Evolutionary conservation across 75 land plant genomes (phyloP), one percentile per base, ranked within the genome.

Genomic region (Larix kaempferi): DNA sequence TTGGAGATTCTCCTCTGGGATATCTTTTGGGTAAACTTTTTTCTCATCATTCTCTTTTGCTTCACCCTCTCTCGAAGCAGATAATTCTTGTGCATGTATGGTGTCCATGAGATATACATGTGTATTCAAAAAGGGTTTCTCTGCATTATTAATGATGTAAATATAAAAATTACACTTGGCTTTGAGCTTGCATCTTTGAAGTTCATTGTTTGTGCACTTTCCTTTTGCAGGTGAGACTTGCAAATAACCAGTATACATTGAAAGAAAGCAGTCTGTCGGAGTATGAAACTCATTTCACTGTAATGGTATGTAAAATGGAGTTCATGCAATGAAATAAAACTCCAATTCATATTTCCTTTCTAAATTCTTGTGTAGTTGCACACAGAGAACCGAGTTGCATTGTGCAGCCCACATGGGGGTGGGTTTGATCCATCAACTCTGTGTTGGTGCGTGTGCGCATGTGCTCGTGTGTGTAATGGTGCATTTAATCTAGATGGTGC

Each of bases 241-340:
- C 98, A 69, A 94, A 94, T 76, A 94, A 96, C 54, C 35, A 80
- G 73, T 96, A 96, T 74, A 85, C 95, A 5, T 74, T 92, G 71
- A 95, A 96, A 23, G 82, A 85, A 60, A 85, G 59, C 81, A 96
- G 93, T 74, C 75, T 96, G 6, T 89, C 87, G 37, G 98, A 96
- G 21, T 96, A 94, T 78, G 99, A 96, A 76, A 96, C 99, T 56
- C 99, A 96, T 83, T 96, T 96, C 73, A 96, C 99, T 57, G 99
- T 96, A 49, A 96, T 96, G 99, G 99, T 96, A 81, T 78, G 89
- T 55, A 29, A 7, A 44, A 55, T 74, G 37, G 44, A 71, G 13
- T n/a, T 8, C 26, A 22, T 79, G 25, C 44, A 52, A 25, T 49
- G 41, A n/a, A 10, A 19, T 76, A 52, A 49, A 74, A 35, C 12